Conservation (phyloP, 176 grass and related monocot genomes). For the Zoysia pacifica region DNA sequence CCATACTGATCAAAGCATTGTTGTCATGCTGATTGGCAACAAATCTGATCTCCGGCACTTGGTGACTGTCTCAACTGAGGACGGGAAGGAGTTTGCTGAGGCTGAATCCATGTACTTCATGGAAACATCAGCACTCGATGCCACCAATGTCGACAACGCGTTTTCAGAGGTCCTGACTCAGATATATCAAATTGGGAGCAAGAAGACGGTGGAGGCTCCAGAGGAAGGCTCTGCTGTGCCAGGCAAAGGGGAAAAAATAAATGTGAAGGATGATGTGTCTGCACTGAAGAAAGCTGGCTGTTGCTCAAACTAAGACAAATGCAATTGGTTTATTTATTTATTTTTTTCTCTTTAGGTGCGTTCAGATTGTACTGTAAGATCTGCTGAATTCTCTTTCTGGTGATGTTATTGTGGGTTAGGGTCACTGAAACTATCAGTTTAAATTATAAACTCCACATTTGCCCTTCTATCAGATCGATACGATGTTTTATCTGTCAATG, state of each 20-base stretch:
- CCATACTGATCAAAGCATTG: conserved; percentile 65
- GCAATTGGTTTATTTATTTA: conserved; percentile 33
- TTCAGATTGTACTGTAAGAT: conserved; percentile 24
- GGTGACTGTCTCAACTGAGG: conserved; percentile 63
- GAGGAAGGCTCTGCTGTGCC: conserved; percentile 39
- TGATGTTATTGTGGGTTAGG: conserved; percentile 29
- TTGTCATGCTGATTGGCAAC: conserved; percentile 66
- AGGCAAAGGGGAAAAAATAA: conserved; percentile 61
- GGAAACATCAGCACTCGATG: conserved; percentile 69
- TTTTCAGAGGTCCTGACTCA: conserved; percentile 71
- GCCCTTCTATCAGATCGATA: conserved; percentile 5
- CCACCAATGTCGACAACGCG: conserved; percentile 58
- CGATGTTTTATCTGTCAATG: background rate
- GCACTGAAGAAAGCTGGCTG: conserved; percentile 54
- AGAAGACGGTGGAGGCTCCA: conserved; percentile 52
- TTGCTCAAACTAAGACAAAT: conserved; percentile 55
- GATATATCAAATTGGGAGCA: conserved; percentile 65
- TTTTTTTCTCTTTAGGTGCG: conserved; percentile 39
- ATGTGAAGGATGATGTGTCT: conserved; percentile 63
- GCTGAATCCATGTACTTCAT: conserved; percentile 71
- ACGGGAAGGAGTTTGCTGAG: conserved; percentile 64
- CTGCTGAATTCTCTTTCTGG: conserved; percentile 29
- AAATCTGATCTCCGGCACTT: conserved; percentile 72
- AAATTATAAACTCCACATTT: conserved; percentile 29
- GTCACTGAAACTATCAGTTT: conserved; percentile 23